A percentile compares a stretch with the other conserved stretches of the same genome.
Evolutionary conservation across 1,284 basidiomycete genomes (phyloP).

Genomic region (Rhodotorula sp.): DNA sequence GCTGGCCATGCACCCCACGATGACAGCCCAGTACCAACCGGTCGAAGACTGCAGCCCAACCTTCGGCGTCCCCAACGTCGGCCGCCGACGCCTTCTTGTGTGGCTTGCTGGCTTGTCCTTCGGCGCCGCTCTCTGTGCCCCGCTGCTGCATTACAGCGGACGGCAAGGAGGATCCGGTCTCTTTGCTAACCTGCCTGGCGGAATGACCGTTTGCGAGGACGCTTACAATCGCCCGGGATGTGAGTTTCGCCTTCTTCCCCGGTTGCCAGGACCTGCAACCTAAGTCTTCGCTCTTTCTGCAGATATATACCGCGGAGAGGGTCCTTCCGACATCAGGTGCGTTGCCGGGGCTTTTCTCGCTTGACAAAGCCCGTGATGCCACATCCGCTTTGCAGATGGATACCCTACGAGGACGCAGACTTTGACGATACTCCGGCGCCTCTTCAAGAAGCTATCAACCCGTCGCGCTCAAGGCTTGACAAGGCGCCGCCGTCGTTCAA

Average conservation of each 20-base stretch:
- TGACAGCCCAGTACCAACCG: no score
- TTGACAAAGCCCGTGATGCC: no score
- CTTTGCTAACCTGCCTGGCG: no score
- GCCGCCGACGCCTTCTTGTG: no score
- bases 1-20: no score
- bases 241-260: not conserved
- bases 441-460: not conserved
- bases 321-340: not conserved
- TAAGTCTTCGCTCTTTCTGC: not conserved
- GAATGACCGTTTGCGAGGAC: no score
- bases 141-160: no score
- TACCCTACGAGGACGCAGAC: not conserved
- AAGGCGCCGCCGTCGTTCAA: not conserved
- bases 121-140: no score
- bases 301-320: not conserved
- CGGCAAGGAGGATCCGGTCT: no score
- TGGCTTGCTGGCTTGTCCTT: no score
- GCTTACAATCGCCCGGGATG: not conserved
- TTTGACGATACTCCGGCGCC: not conserved
- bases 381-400: not conserved
- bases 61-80: no score
- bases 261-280: not conserved
- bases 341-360: not conserved
- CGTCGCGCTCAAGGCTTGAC: not conserved
- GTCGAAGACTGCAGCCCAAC: no score